A percentile compares a stretch with the other conserved stretches of the same genome.
These are phyloP conservation scores for Tulasnella sp. DNA, from an alignment of 768 basidiomycete species.

Conservation along the genomic window DNA sequence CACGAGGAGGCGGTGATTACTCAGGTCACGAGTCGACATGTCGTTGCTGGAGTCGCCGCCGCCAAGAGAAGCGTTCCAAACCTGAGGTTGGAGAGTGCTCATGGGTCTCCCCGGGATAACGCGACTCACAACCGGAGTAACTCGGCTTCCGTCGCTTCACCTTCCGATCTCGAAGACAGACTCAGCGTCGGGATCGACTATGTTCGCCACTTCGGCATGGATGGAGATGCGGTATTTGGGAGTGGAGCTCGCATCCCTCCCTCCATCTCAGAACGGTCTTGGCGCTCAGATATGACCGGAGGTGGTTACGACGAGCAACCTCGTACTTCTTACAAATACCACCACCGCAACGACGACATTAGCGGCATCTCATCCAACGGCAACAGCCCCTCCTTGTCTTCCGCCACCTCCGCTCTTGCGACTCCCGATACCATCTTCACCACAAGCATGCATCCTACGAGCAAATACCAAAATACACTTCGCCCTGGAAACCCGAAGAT, in stretches of 20 bases:
- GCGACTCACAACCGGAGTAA: no score
- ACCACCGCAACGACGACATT: no score
- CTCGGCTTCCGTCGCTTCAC: neutral
- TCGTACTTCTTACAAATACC: no score
- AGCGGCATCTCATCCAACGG: no score
- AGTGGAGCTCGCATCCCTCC: no score
- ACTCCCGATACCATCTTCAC: no score
- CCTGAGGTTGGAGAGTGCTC: neutral
- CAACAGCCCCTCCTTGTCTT: no score
- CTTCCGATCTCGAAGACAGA: constrained; percentile 1
- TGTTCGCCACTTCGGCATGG: constrained; percentile 19
- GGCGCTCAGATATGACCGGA: constrained; percentile 5
- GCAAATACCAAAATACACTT: no score
- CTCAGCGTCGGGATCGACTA: constrained; percentile 22
- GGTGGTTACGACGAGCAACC: neutral
- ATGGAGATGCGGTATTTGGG: neutral
- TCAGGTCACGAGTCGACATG: constrained; percentile 13
- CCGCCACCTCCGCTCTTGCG: no score
- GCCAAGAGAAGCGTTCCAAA: constrained; percentile 9
- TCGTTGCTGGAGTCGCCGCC: constrained; percentile 11
- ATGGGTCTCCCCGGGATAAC: neutral
- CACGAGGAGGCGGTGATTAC: constrained; percentile 14
- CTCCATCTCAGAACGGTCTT: neutral
- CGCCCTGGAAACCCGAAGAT: no score
- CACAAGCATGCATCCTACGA: no score